Conservation (phyloP, 768 basidiomycete genomes). For the Leccinum imitatum region DNA sequence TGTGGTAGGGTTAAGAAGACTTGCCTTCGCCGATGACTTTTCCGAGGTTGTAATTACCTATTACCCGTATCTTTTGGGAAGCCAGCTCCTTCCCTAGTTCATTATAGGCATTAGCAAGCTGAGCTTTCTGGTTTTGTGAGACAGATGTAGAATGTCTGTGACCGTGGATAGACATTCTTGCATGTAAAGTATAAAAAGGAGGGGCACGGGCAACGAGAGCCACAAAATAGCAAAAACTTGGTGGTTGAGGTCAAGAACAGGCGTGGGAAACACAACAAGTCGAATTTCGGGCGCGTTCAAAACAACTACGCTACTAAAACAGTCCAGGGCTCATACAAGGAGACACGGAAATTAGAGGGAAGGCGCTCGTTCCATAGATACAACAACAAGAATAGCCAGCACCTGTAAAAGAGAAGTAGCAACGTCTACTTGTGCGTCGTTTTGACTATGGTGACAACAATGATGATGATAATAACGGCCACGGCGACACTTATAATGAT, state of each 20-base stretch:
- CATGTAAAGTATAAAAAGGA: slow-evolving; percentile 36
- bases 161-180: slow-evolving; percentile 47
- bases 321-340: slow-evolving; percentile 19
- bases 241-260: slow-evolving; percentile 15
- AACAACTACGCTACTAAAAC: slow-evolving; percentile 20
- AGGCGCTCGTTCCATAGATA: slow-evolving; percentile 42
- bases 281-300: slow-evolving; percentile 5
- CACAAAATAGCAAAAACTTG: slow-evolving; percentile 21
- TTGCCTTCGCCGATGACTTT: slow-evolving; percentile 93
- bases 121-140: slow-evolving; percentile 76
- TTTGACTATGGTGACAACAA: slow-evolving; percentile 93
- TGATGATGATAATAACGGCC: slow-evolving; percentile 88
- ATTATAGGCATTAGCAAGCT: slow-evolving; percentile 94
- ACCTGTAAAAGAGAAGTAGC: slow-evolving; percentile 10
- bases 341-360: slow-evolving; percentile 30
- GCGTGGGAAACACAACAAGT: slow-evolving; percentile 33
- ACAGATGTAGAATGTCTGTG: slow-evolving; percentile 64
- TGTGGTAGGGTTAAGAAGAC: slow-evolving; percentile 24
- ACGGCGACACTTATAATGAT: slow-evolving; percentile 93
- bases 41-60: slow-evolving; percentile 93
- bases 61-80: slow-evolving; percentile 85
- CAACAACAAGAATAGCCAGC: slow-evolving; percentile 34
- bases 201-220: slow-evolving; percentile 35
- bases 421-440: slow-evolving; percentile 54
- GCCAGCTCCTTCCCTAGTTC: slow-evolving; percentile 95